Evolutionary conservation across 2,329 filamentous ascomycete species (phyloP).

Genomic region (Mollisia scopiformis): DNA sequence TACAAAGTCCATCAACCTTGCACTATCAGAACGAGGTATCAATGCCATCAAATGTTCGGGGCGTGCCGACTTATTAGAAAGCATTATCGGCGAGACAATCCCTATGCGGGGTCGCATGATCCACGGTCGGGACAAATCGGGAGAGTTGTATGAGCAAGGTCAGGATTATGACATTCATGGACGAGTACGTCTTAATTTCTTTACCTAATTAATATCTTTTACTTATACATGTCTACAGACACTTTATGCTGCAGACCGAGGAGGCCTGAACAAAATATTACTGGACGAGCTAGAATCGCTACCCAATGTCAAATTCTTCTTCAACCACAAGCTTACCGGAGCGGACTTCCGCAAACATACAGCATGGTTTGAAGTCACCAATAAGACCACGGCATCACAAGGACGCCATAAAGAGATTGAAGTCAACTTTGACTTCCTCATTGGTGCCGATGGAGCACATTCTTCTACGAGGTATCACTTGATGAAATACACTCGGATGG

Average conservation of each 20-base stretch:
- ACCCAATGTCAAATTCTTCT: conserved; percentile 89
- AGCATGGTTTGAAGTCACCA: conserved; percentile 81
- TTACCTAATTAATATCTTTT: neutral
- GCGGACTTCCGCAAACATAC: conserved; percentile 79
- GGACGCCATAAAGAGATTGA: conserved; percentile 65
- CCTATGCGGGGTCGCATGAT: conserved; percentile 98
- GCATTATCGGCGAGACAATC: conserved; percentile 77
- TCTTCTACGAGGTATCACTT: conserved; percentile 88
- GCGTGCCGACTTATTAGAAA: conserved; percentile 68
- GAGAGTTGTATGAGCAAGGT: conserved; percentile 72
- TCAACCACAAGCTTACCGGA: conserved; percentile 90
- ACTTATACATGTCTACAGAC: conserved; percentile 51
- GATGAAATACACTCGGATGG: conserved; percentile 92
- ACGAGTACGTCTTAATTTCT: conserved; percentile 58
- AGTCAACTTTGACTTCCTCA: conserved; percentile 86
- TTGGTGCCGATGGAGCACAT: conserved; percentile 94
- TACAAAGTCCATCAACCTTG: conserved; percentile 97
- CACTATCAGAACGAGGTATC: conserved; percentile 91
- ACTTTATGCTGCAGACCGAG: conserved; percentile 85
- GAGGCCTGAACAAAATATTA: conserved; percentile 78
- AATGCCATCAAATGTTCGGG: conserved; percentile 78
- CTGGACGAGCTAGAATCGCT: conserved; percentile 82
- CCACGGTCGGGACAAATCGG: conserved; percentile 68
- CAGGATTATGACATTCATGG: conserved; percentile 92
- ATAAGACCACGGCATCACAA: conserved; percentile 35